Evolutionary conservation across 257 asterid species (phyloP).

Genomic region (Linderniella brevidens): DNA sequence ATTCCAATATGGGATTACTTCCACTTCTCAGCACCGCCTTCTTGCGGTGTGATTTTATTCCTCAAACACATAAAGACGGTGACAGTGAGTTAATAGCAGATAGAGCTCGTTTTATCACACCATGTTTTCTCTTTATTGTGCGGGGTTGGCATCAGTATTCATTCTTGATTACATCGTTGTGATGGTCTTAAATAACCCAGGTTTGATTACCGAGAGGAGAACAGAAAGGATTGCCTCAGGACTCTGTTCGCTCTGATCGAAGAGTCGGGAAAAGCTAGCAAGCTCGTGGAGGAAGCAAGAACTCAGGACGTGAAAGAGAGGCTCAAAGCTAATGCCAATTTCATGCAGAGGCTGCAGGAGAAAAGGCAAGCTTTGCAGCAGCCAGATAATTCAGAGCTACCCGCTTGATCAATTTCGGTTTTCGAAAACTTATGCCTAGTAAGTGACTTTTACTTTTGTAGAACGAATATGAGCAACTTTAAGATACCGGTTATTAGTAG

Average conservation of each 20-base stretch:
- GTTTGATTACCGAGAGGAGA: conserved; percentile 89
- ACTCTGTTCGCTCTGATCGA: conserved; percentile 61
- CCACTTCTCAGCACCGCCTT: too few relatives aligned
- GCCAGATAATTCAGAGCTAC: too few relatives aligned
- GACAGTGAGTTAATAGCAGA: too few relatives aligned
- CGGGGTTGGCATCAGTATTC: neutral
- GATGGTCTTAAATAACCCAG: conserved; percentile 16
- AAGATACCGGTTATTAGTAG: too few relatives aligned
- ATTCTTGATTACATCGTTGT: neutral
- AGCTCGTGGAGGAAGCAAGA: conserved; percentile 51
- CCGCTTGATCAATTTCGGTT: too few relatives aligned
- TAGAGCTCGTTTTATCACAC: too few relatives aligned
- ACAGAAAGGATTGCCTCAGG: conserved; percentile 85
- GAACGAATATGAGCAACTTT: too few relatives aligned
- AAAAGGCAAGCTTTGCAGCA: conserved; percentile 15
- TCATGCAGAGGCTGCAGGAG: conserved; percentile 64
- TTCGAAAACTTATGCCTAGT: too few relatives aligned
- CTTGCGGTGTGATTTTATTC: too few relatives aligned
- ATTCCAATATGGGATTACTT: too few relatives aligned
- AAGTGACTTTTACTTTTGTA: too few relatives aligned
- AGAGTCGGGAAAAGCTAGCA: conserved; percentile 68
- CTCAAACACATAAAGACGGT: too few relatives aligned
- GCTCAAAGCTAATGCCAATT: conserved; percentile 58
- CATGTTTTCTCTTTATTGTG: neutral
- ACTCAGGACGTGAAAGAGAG: conserved; percentile 42